Conservation (phyloP, 805 yeast species). For the Myxozyma geophila region DNA sequence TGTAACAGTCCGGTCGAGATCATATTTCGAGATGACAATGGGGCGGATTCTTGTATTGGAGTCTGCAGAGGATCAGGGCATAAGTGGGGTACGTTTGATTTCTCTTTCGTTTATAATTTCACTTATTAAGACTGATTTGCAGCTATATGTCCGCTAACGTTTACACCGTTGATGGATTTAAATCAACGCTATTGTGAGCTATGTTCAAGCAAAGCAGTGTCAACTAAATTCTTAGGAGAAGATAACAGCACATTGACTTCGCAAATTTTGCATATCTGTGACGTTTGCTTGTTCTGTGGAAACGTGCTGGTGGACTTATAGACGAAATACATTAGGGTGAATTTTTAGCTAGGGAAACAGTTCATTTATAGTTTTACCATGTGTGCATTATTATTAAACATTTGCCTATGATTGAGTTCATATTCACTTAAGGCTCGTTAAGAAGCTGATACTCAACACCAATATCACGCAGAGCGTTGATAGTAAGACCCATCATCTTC, state of each 20-base stretch:
- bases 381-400: neutral
- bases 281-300: constrained; percentile 30
- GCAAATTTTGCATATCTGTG: neutral
- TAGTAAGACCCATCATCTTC: constrained; percentile 52
- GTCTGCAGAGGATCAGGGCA: constrained; percentile 23
- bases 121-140: neutral
- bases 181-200: constrained; percentile 27
- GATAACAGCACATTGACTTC: constrained; percentile 2
- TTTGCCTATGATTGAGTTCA: too few species aligned
- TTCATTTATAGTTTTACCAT: neutral
- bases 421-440: constrained; percentile 31
- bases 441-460: constrained; percentile 42
- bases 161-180: constrained; percentile 30
- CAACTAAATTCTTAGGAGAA: neutral
- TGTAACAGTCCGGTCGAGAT: constrained; percentile 26
- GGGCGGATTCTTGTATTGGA: neutral
- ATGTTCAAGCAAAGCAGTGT: constrained; percentile 13
- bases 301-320: constrained; percentile 15
- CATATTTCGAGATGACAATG: neutral
- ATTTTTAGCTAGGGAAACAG: neutral
- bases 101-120: neutral
- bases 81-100: constrained; percentile 22
- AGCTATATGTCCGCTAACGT: constrained; percentile 30
- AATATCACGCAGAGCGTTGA: constrained; percentile 43
- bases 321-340: neutral